phyloP scores from a whole-genome alignment of 2,329 filamentous ascomycete genomes.

The Neoascochyta sp. region DNA sequence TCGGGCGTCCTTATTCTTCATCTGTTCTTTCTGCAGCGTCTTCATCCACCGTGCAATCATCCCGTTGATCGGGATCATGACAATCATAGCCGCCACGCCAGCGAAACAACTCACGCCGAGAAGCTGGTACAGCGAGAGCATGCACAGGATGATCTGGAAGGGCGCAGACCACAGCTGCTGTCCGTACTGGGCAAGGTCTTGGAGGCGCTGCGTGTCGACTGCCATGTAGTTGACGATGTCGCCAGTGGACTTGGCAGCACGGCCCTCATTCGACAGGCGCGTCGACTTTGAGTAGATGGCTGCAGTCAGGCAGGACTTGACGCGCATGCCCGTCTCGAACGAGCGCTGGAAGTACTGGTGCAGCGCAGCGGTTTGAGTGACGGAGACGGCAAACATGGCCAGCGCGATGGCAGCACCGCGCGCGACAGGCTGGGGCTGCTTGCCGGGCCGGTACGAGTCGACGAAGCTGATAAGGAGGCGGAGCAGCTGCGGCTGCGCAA shows the following conservation, averaged over 20 bases:
- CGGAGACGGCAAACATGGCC: constrained; percentile 85
- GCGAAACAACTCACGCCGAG: constrained; percentile 94
- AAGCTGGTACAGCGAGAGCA: constrained; percentile 93
- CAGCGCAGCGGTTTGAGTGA: constrained; percentile 81
- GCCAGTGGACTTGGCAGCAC: constrained; percentile 82
- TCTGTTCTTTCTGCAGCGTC: constrained; percentile 88
- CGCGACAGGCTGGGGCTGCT: constrained; percentile 71
- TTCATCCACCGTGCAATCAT: constrained; percentile 92
- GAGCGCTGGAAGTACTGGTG: constrained; percentile 97
- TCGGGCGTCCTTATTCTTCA: constrained; percentile 97
- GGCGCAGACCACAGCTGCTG: constrained; percentile 96
- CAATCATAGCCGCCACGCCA: constrained; percentile 87
- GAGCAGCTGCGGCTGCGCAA: constrained; percentile 86
- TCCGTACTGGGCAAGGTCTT: constrained; percentile 91
- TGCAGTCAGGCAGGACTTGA: constrained; percentile 85
- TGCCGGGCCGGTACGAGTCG: constrained; percentile 64
- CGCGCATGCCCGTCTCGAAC: constrained; percentile 94
- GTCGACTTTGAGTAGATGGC: constrained; percentile 92
- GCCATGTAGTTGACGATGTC: constrained; percentile 99
- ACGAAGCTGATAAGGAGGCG: constrained; percentile 81
- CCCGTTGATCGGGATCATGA: constrained; percentile 96
- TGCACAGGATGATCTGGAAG: constrained; percentile 93
- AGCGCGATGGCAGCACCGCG: constrained; percentile 83
- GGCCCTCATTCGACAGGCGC: constrained; percentile 86
- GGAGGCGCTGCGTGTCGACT: constrained; percentile 90